A percentile compares a stretch with the other conserved stretches of the same genome.
phyloP scores from a whole-genome alignment of 768 basidiomycete genomes.

The Leucocoprinus sp. region DNA sequence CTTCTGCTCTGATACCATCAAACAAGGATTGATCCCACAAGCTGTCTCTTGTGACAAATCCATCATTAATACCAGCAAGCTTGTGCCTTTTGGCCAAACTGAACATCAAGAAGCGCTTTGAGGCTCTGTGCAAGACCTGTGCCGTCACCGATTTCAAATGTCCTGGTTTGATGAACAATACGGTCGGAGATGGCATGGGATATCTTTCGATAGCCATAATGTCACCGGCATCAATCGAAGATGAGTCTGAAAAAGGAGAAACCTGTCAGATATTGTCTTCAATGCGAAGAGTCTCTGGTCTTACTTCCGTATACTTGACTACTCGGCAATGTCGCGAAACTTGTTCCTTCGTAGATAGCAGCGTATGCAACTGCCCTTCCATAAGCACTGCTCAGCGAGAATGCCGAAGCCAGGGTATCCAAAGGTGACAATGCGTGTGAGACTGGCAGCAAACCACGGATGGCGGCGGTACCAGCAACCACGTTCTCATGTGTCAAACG shows the following conservation, averaged over 20 bases:
- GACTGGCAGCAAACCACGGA: conserved; percentile 67
- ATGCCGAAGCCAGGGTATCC: conserved; percentile 73
- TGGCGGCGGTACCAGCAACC: conserved; percentile 82
- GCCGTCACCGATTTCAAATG: conserved; percentile 51
- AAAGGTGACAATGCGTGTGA: conserved; percentile 57
- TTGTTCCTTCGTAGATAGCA: conserved; percentile 66
- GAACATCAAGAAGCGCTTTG: conserved; percentile 45
- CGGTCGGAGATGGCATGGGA: conserved; percentile 66
- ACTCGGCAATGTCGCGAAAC: conserved; percentile 59
- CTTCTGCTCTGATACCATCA: conserved; percentile 51
- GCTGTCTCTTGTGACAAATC: conserved; percentile 69
- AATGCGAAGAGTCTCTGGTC: conserved; percentile 9
- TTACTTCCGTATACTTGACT: conserved; percentile 45
- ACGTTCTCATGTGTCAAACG: conserved; percentile 78
- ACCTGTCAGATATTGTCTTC: neutral
- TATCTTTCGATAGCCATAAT: conserved; percentile 37
- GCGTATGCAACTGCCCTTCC: conserved; percentile 77
- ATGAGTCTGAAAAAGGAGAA: neutral
- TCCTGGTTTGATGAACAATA: conserved; percentile 63
- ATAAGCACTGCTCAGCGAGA: conserved; percentile 66
- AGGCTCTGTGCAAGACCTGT: conserved; percentile 46
- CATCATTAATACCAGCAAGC: conserved; percentile 54
- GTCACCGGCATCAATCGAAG: conserved; percentile 34
- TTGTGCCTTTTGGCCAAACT: conserved; percentile 76
- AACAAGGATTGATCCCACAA: conserved; percentile 82